Evolutionary conservation across 2,329 filamentous ascomycete genomes (phyloP).

Genomic region (Colletotrichum sp.): DNA sequence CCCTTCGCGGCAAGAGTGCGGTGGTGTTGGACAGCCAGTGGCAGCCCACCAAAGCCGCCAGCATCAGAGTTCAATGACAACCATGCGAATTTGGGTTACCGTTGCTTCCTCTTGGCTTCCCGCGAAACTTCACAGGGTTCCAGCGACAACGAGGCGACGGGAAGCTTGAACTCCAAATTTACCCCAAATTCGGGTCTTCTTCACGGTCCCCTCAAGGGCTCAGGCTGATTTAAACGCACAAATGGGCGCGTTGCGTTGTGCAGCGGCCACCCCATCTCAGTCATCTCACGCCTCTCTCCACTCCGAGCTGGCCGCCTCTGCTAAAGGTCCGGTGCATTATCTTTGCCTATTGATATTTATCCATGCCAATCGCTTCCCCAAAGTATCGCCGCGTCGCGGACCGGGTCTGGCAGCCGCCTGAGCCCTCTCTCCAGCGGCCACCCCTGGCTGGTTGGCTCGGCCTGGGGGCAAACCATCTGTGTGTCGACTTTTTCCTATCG

Average conservation of each 20-base stretch:
- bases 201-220: neutral
- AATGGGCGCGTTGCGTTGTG: conserved; percentile 18
- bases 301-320: neutral
- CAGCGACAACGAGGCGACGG: neutral
- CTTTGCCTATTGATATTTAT: conserved; percentile 9
- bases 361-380: conserved; percentile 8
- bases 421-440: neutral
- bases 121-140: neutral
- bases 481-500: conserved; percentile 12
- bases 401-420: neutral
- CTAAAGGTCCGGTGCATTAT: neutral
- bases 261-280: neutral
- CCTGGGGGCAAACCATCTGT: neutral
- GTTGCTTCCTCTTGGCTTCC: neutral
- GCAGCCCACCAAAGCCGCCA: conserved; percentile 14
- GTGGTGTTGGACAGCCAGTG: conserved; percentile 1
- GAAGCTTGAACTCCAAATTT: neutral
- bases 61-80: neutral
- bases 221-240: conserved; percentile 22
- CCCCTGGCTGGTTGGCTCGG: conserved; percentile 4
- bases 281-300: neutral
- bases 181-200: neutral
- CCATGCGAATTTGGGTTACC: neutral
- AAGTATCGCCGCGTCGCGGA: neutral
- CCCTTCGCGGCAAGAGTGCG: neutral